Base-by-base conservation (phyloP, 108 stramenopile genomes). In the Mayamaea pseudoterrestris region DNA sequence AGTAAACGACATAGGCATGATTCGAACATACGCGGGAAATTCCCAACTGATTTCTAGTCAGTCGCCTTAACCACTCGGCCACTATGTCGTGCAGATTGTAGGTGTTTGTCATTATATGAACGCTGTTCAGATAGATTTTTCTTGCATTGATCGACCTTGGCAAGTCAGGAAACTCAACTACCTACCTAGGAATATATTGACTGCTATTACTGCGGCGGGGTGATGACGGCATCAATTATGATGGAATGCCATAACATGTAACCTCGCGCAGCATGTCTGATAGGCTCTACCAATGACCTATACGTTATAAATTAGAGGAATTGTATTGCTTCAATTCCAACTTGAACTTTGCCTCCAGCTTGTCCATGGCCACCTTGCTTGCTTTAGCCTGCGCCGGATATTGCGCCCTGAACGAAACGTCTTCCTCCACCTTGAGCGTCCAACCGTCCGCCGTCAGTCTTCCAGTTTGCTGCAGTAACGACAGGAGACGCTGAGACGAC, bases 381-480 rank as follows among this genome's bases (percentile, higher is more conserved):
- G n/a, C n/a, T n/a, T n/a, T n/a, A n/a, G n/a, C n/a, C n/a, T n/a
- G n/a, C n/a, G n/a, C n/a, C 54, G 79, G 77, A 61, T 78, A 73
- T 30, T 32, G 32, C 3, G 46, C 46, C 0, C 54, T 58, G 47
- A 86, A 81, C 5, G 31, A 45, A n/a, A 58, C 47, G 41, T 91
- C 83, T 47, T 86, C 82, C 23, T 70, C 73, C 3, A 86, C 66
- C 47, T 72, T 74, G 8, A 82, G 48, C 35, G 51, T 63, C 89
- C 80, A 82, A 23, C 76, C 80, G 39, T 65, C 26, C 1, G 47
- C 9, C 2, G 60, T 53, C 57, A 53, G 54, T 12, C 52, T 63
- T 2, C 71, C 89, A 13, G 86, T 65, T 52, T 78, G 73, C 31
- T 72, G 31, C 47, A 91, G 50, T 20, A 90, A 35, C 50, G 63